Evolutionary conservation across 768 basidiomycete genomes (phyloP).

Genomic region (Lanmaoa pseudosensibilis): DNA sequence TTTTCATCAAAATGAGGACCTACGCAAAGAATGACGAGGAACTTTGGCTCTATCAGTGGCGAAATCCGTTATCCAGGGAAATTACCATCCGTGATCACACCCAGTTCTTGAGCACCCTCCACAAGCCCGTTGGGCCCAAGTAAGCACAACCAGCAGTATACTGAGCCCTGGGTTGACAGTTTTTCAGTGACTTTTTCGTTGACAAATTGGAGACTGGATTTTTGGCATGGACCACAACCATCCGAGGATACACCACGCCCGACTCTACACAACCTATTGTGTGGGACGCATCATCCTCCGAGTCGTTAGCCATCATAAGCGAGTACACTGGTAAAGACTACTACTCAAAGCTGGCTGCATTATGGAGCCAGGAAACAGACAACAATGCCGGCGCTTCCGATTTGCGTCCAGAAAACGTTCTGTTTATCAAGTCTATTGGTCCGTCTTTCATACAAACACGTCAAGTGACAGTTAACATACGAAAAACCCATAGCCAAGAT

Average conservation of each 20-base stretch:
- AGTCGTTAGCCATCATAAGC: constrained; percentile 52
- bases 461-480: constrained; percentile 39
- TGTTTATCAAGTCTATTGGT: constrained; percentile 53
- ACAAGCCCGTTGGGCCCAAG: constrained; percentile 41
- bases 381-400: constrained; percentile 53
- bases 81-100: constrained; percentile 48
- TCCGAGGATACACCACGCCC: constrained; percentile 57
- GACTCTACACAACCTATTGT: constrained; percentile 34
- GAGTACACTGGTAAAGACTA: constrained; percentile 51
- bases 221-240: constrained; percentile 63
- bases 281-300: constrained; percentile 57
- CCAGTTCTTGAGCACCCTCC: constrained; percentile 50
- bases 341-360: constrained; percentile 55
- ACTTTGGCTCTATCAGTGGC: constrained; percentile 75
- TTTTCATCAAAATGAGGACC: constrained; percentile 74
- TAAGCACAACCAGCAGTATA: constrained; percentile 20
- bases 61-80: constrained; percentile 53
- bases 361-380: constrained; percentile 83
- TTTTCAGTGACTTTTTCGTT: constrained; percentile 49
- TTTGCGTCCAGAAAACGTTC: constrained; percentile 52
- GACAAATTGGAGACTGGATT: constrained; percentile 82
- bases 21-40: constrained; percentile 63
- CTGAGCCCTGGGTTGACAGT: neutral
- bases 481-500: constrained; percentile 55
- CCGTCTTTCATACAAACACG: constrained; percentile 32